Conservation (phyloP, 306 rosid genomes). For the Quercus cerris region DNA sequence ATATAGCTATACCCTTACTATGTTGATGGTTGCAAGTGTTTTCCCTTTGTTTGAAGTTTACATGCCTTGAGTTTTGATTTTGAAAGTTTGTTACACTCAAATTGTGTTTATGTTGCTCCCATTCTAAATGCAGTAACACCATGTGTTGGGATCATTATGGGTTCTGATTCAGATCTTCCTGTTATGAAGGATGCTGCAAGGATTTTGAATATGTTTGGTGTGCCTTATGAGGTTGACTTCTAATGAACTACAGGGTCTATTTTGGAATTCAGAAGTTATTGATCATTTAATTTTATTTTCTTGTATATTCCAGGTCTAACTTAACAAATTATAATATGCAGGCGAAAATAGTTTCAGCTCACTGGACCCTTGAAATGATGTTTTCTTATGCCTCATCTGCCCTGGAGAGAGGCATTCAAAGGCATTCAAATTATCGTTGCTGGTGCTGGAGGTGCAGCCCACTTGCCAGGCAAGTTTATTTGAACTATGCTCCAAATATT, state of each 20-base stretch:
- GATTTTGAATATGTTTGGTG: conserved; percentile 63
- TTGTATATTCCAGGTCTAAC: background rate
- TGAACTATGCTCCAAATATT: too few relatives aligned
- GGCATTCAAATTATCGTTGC: too few relatives aligned
- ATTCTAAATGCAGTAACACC: conserved; percentile 49
- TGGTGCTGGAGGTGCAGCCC: too few relatives aligned
- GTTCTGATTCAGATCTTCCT: conserved; percentile 92
- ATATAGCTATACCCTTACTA: background rate
- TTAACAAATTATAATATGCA: conserved; percentile 24
- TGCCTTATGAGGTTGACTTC: conserved; percentile 67
- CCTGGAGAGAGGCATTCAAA: too few relatives aligned
- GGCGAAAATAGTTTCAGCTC: conserved; percentile 91
- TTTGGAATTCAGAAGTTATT: background rate
- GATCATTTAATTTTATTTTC: background rate
- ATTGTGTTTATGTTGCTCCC: conserved; percentile 11
- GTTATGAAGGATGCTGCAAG: conserved; percentile 90
- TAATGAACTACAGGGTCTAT: background rate
- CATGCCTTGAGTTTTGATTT: background rate
- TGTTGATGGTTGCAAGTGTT: background rate
- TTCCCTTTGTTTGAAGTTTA: background rate
- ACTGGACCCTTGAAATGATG: conserved; percentile 87
- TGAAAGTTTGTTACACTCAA: background rate
- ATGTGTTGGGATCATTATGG: conserved; percentile 88
- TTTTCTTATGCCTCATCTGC: conserved; percentile 48
- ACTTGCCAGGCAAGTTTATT: too few relatives aligned